These are phyloP conservation scores for Boletus fagicola DNA, from an alignment of 768 basidiomycete species.

Conservation along the genomic window DNA sequence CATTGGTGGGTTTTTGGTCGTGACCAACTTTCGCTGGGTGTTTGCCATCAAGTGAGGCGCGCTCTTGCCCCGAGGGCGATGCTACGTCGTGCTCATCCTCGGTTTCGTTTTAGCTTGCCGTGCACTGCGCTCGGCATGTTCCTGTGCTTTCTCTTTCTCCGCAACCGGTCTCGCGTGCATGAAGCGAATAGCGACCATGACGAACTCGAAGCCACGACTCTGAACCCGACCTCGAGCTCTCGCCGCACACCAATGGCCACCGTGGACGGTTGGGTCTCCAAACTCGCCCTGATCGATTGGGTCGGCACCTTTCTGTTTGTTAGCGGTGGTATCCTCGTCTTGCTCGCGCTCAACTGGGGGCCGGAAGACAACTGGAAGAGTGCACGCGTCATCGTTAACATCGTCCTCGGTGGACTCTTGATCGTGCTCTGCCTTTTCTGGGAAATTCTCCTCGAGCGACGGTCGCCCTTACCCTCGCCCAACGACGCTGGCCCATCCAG, in stretches of 20 bases:
- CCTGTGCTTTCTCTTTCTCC: constrained; percentile 42
- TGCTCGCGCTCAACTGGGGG: constrained; percentile 53
- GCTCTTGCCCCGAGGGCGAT: background rate
- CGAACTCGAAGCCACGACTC: constrained; percentile 7
- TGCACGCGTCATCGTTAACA: constrained; percentile 45
- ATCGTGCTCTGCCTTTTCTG: constrained; percentile 41
- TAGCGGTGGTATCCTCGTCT: constrained; percentile 42
- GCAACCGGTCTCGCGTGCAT: constrained; percentile 25
- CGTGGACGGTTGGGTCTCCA: constrained; percentile 26
- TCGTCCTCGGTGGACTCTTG: constrained; percentile 44
- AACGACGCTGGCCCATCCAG: background rate
- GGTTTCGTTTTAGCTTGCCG: constrained; percentile 37
- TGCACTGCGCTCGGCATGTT: constrained; percentile 35
- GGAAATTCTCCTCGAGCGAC: constrained; percentile 41
- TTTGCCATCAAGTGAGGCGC: constrained; percentile 51
- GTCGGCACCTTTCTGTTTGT: constrained; percentile 45
- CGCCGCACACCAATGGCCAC: background rate
- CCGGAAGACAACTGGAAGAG: constrained; percentile 42
- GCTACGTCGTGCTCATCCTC: background rate
- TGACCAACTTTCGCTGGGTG: constrained; percentile 49
- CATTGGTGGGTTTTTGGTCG: constrained; percentile 40
- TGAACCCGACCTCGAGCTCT: background rate
- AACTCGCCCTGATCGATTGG: constrained; percentile 43
- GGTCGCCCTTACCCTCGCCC: background rate
- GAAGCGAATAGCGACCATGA: constrained; percentile 13